phyloP scores from a whole-genome alignment of 495 filamentous ascomycete genomes.

The Aspergillus cavernicola region DNA sequence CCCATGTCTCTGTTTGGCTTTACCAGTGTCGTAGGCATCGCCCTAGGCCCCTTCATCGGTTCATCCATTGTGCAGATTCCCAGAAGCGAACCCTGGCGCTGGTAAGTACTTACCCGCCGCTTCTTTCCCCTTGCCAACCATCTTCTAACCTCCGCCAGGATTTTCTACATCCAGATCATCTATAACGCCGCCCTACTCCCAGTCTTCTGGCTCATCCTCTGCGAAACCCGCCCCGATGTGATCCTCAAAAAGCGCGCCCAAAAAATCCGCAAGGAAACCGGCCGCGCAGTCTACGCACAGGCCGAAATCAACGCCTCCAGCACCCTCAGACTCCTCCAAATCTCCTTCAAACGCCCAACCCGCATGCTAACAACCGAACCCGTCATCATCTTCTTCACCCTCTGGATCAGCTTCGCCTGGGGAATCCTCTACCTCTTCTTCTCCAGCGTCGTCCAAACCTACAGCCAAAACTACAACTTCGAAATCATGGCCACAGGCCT shows the following conservation, averaged over 20 bases:
- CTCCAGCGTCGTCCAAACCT: constrained; percentile 39
- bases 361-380: constrained; percentile 50
- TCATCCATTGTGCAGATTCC: constrained; percentile 36
- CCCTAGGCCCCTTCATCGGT: constrained; percentile 48
- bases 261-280: constrained; percentile 60
- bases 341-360: constrained; percentile 43
- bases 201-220: constrained; percentile 39
- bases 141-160: constrained; percentile 23
- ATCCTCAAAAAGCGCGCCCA: constrained; percentile 61
- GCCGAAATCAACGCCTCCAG: constrained; percentile 27
- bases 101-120: constrained; percentile 24
- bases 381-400: constrained; percentile 49
- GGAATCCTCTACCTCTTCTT: constrained; percentile 51
- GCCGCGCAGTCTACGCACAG: constrained; percentile 36
- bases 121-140: neutral
- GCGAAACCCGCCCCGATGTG: constrained; percentile 39
- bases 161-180: constrained; percentile 52
- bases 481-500: constrained; percentile 29
- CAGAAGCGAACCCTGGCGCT: constrained; percentile 40
- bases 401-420: constrained; percentile 51
- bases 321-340: constrained; percentile 22
- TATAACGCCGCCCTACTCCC: constrained; percentile 42
- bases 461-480: constrained; percentile 35
- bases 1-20: constrained; percentile 46
- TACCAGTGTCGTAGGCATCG: constrained; percentile 42